These are phyloP conservation scores for Lachancea sp. DNA, from an alignment of 805 yeast species.

Conservation along the genomic window DNA sequence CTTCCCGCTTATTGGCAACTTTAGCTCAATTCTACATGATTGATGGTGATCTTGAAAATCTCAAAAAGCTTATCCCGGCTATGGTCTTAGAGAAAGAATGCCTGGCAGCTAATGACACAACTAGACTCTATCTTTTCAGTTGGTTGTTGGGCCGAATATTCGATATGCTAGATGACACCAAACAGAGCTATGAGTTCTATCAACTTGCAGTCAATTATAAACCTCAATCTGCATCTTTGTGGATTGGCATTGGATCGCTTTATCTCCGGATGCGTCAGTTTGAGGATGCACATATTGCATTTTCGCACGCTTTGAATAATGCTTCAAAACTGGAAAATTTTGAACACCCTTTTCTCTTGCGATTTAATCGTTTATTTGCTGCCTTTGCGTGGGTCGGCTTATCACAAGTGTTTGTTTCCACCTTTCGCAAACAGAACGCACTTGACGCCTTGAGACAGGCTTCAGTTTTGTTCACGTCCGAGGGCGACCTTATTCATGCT, in stretches of 20 bases:
- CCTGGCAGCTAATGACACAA: neutral
- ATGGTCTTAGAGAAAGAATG: constrained; percentile 2
- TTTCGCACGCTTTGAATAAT: constrained; percentile 44
- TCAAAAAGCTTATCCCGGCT: constrained; percentile 2
- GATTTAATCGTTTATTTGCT: constrained; percentile 17
- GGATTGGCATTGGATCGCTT: constrained; percentile 61
- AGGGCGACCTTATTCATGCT: constrained; percentile 10
- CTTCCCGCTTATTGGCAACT: constrained; percentile 4
- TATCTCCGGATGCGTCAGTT: constrained; percentile 54
- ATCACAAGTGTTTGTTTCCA: constrained; percentile 22
- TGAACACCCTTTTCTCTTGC: constrained; percentile 6
- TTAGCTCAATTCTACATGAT: constrained; percentile 5
- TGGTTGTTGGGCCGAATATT: constrained; percentile 7
- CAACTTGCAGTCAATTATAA: constrained; percentile 16
- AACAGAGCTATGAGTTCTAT: constrained; percentile 17
- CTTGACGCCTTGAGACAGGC: constrained; percentile 19
- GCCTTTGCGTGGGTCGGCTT: constrained; percentile 28
- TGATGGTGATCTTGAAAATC: neutral
- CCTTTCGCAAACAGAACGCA: constrained; percentile 16
- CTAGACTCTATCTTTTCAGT: constrained; percentile 6
- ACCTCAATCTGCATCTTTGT: constrained; percentile 42
- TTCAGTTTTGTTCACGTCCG: constrained; percentile 14
- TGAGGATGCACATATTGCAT: constrained; percentile 61
- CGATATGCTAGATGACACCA: constrained; percentile 11
- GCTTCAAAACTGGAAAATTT: constrained; percentile 6